phyloP scores from a whole-genome alignment of 345 rosid species.

The Balakata baccata region DNA sequence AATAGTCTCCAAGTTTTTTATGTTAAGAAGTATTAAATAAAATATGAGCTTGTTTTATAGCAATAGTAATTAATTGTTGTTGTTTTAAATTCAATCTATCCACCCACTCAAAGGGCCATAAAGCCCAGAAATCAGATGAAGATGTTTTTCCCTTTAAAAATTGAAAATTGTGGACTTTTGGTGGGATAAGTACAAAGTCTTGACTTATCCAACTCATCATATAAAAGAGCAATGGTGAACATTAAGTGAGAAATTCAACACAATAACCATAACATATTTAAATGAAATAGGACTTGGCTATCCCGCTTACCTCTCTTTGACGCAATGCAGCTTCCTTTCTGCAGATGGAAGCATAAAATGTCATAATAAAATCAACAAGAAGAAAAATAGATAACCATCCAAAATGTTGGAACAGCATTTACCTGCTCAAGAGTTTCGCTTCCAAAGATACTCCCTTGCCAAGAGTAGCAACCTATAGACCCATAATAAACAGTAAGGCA shows the following conservation, averaged over 20 bases:
- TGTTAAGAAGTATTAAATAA: not conserved
- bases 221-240: conserved; percentile 15
- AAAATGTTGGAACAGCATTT: conserved; percentile 2
- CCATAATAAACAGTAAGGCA: conserved; percentile 11
- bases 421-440: conserved; percentile 36
- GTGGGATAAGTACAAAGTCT: not conserved
- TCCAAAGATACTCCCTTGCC: conserved; percentile 37
- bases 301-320: conserved; percentile 31
- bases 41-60: no score
- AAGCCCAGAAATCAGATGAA: not conserved
- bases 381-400: not conserved
- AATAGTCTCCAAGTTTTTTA: not conserved
- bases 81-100: no score
- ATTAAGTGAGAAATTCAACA: conserved; percentile 7
- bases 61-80: no score
- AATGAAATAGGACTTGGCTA: conserved; percentile 5
- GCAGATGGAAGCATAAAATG: conserved; percentile 11
- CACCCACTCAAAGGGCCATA: conserved; percentile 1
- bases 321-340: conserved; percentile 37
- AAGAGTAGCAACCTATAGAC: conserved; percentile 35
- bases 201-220: conserved; percentile 2
- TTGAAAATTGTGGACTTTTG: no score
- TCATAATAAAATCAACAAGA: not conserved
- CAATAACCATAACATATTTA: conserved; percentile 2
- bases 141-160: not conserved